These are phyloP conservation scores for Pyropia yezoensis DNA, from an alignment of 23 red algal species.

Conservation along the genomic window DNA sequence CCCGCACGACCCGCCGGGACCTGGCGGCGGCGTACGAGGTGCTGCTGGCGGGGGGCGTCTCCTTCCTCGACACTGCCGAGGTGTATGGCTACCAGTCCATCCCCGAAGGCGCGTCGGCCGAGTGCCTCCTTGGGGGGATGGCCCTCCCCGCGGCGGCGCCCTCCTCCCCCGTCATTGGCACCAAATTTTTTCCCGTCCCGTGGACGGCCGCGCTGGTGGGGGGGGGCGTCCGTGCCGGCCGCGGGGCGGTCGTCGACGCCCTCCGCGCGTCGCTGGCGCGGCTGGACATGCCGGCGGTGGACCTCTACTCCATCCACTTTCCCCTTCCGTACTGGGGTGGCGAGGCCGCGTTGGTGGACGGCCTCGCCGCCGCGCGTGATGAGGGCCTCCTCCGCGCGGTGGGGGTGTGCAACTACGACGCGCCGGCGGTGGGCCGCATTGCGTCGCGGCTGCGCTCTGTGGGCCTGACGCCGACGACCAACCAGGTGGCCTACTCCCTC, in stretches of 20 bases:
- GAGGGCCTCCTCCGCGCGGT: conserved; percentile 18
- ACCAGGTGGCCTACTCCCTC: conserved; percentile 33
- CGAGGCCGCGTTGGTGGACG: conserved; percentile 17
- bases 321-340: not conserved
- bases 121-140: conserved; percentile 5
- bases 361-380: conserved; percentile 18
- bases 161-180: conserved; percentile 3
- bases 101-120: conserved; percentile 4
- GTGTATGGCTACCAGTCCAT: conserved; percentile 20
- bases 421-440: not conserved
- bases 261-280: conserved; percentile 15
- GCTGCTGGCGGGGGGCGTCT: conserved; percentile 9
- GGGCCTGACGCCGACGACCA: conserved; percentile 18
- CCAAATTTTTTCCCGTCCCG: conserved; percentile 11
- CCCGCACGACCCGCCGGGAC: not conserved
- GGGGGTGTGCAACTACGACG: conserved; percentile 33
- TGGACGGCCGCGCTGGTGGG: conserved; percentile 1
- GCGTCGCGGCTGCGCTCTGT: not conserved
- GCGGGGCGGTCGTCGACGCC: conserved; percentile 12
- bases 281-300: not conserved
- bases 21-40: conserved; percentile 7
- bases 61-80: conserved; percentile 21
- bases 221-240: conserved; percentile 8
- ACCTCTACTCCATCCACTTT: conserved; percentile 28
- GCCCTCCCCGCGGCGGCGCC: not conserved